Conservation (phyloP, 2,329 filamentous ascomycete species). For the Monilinia vaccinii-corymbosi region DNA sequence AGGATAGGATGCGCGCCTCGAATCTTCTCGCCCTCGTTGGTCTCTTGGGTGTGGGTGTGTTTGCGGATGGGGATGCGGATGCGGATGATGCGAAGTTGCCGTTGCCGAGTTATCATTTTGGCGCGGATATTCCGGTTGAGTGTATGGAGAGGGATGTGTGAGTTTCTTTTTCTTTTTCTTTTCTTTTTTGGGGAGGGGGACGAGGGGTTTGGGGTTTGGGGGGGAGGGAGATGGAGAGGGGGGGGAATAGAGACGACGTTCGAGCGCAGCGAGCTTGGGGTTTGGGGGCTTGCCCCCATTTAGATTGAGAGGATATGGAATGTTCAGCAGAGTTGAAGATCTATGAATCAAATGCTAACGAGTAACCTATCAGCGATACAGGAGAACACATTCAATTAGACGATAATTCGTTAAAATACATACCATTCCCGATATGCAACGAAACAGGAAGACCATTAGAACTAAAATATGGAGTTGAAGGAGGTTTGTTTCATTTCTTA, state of each 20-base stretch:
- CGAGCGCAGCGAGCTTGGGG: constrained; percentile 1
- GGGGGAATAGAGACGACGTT: neutral
- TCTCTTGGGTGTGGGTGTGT: too few species aligned
- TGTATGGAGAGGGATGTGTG: constrained; percentile 68
- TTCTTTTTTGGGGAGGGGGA: too few species aligned
- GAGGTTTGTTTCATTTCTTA: constrained; percentile 17
- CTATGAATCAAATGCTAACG: neutral
- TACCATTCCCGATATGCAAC: constrained; percentile 83
- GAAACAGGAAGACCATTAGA: constrained; percentile 78
- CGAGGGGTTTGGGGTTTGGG: neutral
- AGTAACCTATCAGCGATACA: constrained; percentile 56
- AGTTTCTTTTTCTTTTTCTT: constrained; percentile 30
- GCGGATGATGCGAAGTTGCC: constrained; percentile 20
- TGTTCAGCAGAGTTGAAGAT: neutral
- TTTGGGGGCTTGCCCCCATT: constrained; percentile 1
- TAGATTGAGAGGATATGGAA: neutral
- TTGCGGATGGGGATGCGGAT: too few species aligned
- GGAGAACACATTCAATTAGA: constrained; percentile 81
- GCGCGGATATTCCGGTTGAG: constrained; percentile 58
- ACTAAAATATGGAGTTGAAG: constrained; percentile 74
- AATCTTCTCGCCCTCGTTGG: too few species aligned
- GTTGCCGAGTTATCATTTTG: constrained; percentile 55
- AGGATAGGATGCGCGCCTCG: too few species aligned
- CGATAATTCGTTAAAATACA: constrained; percentile 78
- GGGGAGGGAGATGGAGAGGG: neutral